Evolutionary conservation across 352 stramenopile species (phyloP).

Genomic region (Blastocystis sp.): DNA sequence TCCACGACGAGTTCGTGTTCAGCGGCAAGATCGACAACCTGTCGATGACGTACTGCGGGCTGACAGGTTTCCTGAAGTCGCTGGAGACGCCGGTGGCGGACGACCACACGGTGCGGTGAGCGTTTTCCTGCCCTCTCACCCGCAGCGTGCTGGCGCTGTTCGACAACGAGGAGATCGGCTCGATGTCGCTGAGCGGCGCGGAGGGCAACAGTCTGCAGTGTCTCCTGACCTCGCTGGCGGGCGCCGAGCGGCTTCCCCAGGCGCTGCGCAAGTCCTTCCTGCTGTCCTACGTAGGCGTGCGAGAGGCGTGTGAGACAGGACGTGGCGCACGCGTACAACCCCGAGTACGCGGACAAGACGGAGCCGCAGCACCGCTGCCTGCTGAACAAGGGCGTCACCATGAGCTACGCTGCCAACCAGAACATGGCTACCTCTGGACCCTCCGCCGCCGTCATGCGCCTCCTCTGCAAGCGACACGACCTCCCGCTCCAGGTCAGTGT

Average conservation of each 20-base stretch:
- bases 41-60: conserved; percentile 75
- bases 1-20: conserved; percentile 83
- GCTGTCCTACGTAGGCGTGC: background rate
- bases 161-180: conserved; percentile 94
- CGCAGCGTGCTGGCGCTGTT: conserved; percentile 80
- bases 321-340: conserved; percentile 90
- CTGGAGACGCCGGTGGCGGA: conserved; percentile 8
- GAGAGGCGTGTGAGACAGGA: conserved; percentile 63
- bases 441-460: conserved; percentile 62
- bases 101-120: conserved; percentile 42
- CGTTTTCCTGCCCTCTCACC: background rate
- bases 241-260: background rate
- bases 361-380: conserved; percentile 79
- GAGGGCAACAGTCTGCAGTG: conserved; percentile 62
- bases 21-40: conserved; percentile 85
- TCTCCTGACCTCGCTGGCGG: conserved; percentile 12
- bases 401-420: conserved; percentile 95
- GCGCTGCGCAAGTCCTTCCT: conserved; percentile 48
- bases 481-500: conserved; percentile 85
- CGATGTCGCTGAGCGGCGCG: conserved; percentile 71
- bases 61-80: conserved; percentile 33
- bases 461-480: conserved; percentile 60
- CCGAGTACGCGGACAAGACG: conserved; percentile 93
- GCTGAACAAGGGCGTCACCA: conserved; percentile 81
- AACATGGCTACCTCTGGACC: conserved; percentile 85